These are phyloP conservation scores for Cyclostephanos tholiformis DNA, from an alignment of 108 stramenopile genomes.

Conservation along the genomic window DNA sequence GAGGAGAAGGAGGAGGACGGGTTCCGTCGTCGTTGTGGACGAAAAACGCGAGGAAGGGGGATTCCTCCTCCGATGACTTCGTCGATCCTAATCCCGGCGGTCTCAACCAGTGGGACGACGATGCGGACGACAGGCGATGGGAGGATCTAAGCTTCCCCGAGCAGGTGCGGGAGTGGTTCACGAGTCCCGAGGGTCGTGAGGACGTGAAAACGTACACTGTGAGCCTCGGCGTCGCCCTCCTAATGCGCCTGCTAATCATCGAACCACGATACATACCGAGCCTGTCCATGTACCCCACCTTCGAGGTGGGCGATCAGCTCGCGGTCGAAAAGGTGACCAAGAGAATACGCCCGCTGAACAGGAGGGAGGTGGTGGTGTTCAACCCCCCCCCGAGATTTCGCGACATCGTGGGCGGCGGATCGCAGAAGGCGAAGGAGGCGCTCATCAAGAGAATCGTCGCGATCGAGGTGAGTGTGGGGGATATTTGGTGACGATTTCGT, in stretches of 20 bases:
- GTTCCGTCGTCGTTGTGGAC: slow-evolving; percentile 14
- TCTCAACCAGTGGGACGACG: slow-evolving; percentile 40
- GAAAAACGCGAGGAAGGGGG: neutral
- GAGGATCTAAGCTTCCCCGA: slow-evolving; percentile 40
- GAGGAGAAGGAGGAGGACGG: neutral
- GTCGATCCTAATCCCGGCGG: slow-evolving; percentile 47
- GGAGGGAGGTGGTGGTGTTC: slow-evolving; percentile 96
- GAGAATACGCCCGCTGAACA: slow-evolving; percentile 77
- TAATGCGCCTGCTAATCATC: slow-evolving; percentile 80
- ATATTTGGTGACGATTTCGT: neutral
- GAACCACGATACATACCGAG: slow-evolving; percentile 95
- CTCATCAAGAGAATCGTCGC: slow-evolving; percentile 96
- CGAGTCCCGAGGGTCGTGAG: slow-evolving; percentile 69
- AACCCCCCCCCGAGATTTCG: slow-evolving; percentile 86
- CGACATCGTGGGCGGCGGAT: slow-evolving; percentile 71
- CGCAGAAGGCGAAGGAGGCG: slow-evolving; percentile 79
- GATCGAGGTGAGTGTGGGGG: slow-evolving; percentile 63
- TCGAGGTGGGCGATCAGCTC: slow-evolving; percentile 95
- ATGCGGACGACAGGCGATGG: slow-evolving; percentile 23
- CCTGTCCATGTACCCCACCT: slow-evolving; percentile 96
- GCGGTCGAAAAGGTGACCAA: slow-evolving; percentile 96
- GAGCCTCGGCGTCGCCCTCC: slow-evolving; percentile 69
- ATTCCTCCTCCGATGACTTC: neutral
- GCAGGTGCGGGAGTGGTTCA: slow-evolving; percentile 46
- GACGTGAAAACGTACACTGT: slow-evolving; percentile 82